Base-by-base conservation (phyloP, 768 basidiomycete species). In the Podaxis rugospora region DNA sequence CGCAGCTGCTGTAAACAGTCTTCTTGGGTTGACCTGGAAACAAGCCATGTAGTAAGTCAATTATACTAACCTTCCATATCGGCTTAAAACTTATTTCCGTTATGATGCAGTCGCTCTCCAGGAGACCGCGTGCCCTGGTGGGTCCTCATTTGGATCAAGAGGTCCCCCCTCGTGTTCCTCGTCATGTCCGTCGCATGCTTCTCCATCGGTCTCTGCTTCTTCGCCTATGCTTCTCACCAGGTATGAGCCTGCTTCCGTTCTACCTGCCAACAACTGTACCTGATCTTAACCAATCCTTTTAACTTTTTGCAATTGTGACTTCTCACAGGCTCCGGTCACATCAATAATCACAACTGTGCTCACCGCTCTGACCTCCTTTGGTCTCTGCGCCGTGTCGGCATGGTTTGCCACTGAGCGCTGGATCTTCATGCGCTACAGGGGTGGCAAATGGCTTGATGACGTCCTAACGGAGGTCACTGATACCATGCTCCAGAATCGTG, bases 71-170 rank as follows among this genome's bases (percentile, higher is more conserved):
- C 16, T 42, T 27, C 35, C 51, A 25, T 52, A 13, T 7, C 42
- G 51, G 57, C 37, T 40, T 53, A 56, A 27, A 59, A 46, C 59
- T 64, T 28, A 65, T 49, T 59, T 36, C 40, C 49, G 63, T 32
- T 51, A 36, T 57, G 14, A 53, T 47, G 28, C 61, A 89, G 88
- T 69, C 88, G 88, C 57, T 89, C 87, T 39, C 89, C 88, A 18
- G 84, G 86, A 7, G 83, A 90, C 70, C 84, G 86, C 56, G 87
- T 89, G 46, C 88, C 89, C 0, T 89, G 88, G 88, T 90, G 89
- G 88, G 87, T 90, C 47, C 73, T 89, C 59, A 92, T 92, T 65
- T 93, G 89, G 90, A 92, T 92, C 75, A 92, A 92, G 69, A 79
- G 90, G 37, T 90, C 89, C 4, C 90, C 90, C 13, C 78, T 93